Conservation (phyloP, 345 rosid species). For the Gossypium mustelinum region DNA sequence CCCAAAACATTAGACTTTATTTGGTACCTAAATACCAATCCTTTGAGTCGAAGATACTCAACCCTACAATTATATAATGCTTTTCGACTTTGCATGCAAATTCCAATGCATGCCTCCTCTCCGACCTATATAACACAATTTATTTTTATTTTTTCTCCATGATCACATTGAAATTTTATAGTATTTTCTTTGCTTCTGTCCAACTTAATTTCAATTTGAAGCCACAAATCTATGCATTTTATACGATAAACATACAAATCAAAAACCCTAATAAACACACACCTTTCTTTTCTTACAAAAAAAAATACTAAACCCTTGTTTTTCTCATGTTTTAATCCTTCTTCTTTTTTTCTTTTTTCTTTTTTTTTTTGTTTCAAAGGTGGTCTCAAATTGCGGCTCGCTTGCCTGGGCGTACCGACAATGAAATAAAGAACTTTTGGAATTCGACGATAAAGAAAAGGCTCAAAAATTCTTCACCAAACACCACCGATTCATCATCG, state of each 20-base stretch:
- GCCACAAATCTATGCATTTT: not conserved
- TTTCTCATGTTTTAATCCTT: not conserved
- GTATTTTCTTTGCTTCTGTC: not conserved
- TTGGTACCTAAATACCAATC: not conserved
- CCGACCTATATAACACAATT: too few species aligned
- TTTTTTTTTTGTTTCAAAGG: constrained; percentile 30
- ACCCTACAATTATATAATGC: not conserved
- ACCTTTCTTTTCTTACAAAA: too few species aligned
- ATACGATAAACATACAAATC: not conserved
- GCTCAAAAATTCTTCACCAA: constrained; percentile 70
- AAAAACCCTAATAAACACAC: not conserved
- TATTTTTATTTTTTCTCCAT: too few species aligned
- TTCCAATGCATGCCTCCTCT: not conserved
- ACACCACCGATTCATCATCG: constrained; percentile 51
- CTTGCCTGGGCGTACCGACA: constrained; percentile 92
- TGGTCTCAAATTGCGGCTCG: constrained; percentile 99
- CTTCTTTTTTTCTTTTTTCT: not conserved
- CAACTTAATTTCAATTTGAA: not conserved
- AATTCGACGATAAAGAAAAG: constrained; percentile 92
- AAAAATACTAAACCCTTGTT: too few species aligned
- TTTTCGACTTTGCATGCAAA: not conserved
- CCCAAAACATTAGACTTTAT: not conserved
- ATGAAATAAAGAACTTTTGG: constrained; percentile 98
- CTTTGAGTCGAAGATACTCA: not conserved
- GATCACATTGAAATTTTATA: too few species aligned